phyloP scores from a whole-genome alignment of 257 asterid species.

The Nicotiana noctiflora region DNA sequence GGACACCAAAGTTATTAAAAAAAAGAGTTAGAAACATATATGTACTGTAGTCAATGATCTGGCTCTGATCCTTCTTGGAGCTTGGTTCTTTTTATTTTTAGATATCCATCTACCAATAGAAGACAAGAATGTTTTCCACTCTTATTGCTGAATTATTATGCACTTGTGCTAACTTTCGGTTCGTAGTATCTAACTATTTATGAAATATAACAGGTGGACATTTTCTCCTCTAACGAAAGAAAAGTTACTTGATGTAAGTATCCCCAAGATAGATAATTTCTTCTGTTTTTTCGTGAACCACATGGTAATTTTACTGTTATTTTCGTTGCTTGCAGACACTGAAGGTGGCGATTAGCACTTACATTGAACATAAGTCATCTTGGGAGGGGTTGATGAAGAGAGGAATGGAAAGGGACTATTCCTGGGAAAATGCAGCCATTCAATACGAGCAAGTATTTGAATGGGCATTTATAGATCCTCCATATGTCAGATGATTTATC shows the following conservation, averaged over 20 bases:
- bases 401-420: conserved; percentile 72
- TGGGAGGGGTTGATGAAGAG: conserved; percentile 87
- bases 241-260: conserved; percentile 65
- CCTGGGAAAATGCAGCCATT: conserved; percentile 89
- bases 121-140: background rate
- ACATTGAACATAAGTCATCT: conserved; percentile 58
- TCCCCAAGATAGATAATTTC: background rate
- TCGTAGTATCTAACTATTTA: background rate
- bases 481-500: conserved; percentile 54
- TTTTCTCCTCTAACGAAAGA: conserved; percentile 77
- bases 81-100: background rate
- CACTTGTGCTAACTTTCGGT: background rate
- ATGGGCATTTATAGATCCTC: conserved; percentile 82
- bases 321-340: conserved; percentile 38
- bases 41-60: background rate
- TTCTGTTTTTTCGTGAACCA: background rate
- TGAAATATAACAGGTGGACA: conserved; percentile 66
- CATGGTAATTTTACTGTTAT: background rate
- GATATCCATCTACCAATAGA: background rate
- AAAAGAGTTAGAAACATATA: background rate
- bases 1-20: too few relatives aligned
- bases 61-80: background rate
- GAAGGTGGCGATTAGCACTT: conserved; percentile 50
- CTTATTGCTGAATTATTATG: background rate
- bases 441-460: conserved; percentile 76